Percentiles rank a stretch among this genome's conserved stretches.
These are phyloP conservation scores for Capsicum rhomboideum DNA, from an alignment of 257 asterid species.

Conservation along the genomic window DNA sequence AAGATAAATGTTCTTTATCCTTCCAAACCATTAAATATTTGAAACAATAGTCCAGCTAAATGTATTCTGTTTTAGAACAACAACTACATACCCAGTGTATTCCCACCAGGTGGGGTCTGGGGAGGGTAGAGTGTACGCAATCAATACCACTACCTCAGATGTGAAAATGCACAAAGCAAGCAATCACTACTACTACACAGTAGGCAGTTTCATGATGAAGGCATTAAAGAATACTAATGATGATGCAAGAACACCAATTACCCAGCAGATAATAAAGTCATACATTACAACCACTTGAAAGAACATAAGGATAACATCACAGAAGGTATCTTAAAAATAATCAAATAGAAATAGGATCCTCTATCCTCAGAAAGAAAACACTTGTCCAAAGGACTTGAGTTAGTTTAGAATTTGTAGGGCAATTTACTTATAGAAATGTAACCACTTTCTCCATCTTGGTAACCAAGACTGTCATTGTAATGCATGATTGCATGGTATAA, in stretches of 20 bases:
- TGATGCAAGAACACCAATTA: not conserved
- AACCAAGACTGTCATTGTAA: not conserved
- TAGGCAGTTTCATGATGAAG: not conserved
- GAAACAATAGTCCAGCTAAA: not conserved
- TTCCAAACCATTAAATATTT: not conserved
- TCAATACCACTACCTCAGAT: too few relatives aligned
- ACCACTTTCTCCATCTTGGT: not conserved
- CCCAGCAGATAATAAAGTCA: not conserved
- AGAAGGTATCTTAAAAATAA: not conserved
- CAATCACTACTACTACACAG: not conserved
- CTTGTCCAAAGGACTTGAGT: not conserved
- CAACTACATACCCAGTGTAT: too few relatives aligned
- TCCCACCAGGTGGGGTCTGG: too few relatives aligned
- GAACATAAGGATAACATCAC: not conserved
- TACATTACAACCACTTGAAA: not conserved
- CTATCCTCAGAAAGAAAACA: not conserved
- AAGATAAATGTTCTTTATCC: not conserved
- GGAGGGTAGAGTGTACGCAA: too few relatives aligned
- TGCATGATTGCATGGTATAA: not conserved
- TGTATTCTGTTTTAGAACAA: not conserved
- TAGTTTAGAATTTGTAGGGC: not conserved
- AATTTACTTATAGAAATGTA: not conserved
- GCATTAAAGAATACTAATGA: not conserved
- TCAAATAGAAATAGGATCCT: not conserved
- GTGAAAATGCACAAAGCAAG: not conserved